A percentile compares a stretch with the other conserved stretches of the same genome.
These are phyloP conservation scores for Alternaria angustiovoidea DNA, from an alignment of 2,329 filamentous ascomycete species.

Conservation along the genomic window DNA sequence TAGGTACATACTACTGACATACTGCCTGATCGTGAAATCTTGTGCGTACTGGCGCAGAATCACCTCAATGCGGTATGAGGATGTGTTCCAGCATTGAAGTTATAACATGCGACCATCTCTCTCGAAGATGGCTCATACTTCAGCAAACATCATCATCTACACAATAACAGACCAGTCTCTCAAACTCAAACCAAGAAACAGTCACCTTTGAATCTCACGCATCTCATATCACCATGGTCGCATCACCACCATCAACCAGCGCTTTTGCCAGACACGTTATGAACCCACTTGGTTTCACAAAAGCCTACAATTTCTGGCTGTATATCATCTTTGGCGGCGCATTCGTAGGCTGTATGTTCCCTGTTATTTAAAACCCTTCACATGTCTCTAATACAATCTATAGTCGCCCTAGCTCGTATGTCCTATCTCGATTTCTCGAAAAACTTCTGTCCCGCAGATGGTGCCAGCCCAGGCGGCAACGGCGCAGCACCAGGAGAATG, in stretches of 20 bases:
- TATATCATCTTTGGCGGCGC: slow-evolving; percentile 48
- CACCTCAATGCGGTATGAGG: not conserved
- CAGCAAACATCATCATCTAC: not conserved
- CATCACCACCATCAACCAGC: slow-evolving; percentile 19
- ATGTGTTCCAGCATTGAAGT: not conserved
- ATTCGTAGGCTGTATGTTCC: slow-evolving; percentile 24
- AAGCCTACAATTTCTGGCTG: slow-evolving; percentile 65
- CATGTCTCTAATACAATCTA: slow-evolving; percentile 14
- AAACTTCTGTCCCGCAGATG: slow-evolving; percentile 27
- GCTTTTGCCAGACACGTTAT: slow-evolving; percentile 25
- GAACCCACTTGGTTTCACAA: slow-evolving; percentile 62
- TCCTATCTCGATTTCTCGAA: slow-evolving; percentile 58
- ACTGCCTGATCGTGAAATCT: not conserved
- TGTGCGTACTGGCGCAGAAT: slow-evolving; percentile 5
- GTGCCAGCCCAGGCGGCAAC: slow-evolving; percentile 16
- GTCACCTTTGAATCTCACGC: no score
- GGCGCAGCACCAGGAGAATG: slow-evolving; percentile 54
- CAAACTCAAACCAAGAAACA: not conserved
- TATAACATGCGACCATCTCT: not conserved
- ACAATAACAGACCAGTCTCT: not conserved
- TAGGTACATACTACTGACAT: not conserved
- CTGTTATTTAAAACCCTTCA: not conserved
- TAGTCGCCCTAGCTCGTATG: slow-evolving; percentile 58
- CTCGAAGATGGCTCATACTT: not conserved
- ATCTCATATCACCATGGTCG: slow-evolving; percentile 20